A percentile compares a stretch with the other conserved stretches of the same genome.
These are phyloP conservation scores for Calonectria hawksworthii DNA, from an alignment of 2,329 filamentous ascomycete genomes.

Conservation along the genomic window DNA sequence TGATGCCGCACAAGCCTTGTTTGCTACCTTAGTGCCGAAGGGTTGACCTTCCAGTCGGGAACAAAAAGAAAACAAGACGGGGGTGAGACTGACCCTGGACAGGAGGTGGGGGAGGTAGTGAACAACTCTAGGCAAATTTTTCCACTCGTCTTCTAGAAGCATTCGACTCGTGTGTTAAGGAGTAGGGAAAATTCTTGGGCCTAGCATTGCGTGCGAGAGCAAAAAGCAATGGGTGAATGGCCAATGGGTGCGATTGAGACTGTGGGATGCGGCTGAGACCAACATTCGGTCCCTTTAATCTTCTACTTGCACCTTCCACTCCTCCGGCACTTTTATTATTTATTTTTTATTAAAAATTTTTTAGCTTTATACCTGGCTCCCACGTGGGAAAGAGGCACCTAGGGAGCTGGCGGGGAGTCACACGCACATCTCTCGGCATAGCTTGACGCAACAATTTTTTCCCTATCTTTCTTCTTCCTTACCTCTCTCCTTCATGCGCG, in stretches of 20 bases:
- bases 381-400: slow-evolving; percentile 9
- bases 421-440: background rate
- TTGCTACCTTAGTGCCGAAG: slow-evolving; percentile 1
- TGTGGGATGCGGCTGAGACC: background rate
- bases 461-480: background rate
- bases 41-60: slow-evolving; percentile 13
- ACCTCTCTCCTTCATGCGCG: background rate
- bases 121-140: background rate
- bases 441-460: background rate
- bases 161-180: background rate
- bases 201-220: background rate
- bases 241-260: background rate
- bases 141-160: slow-evolving; percentile 5
- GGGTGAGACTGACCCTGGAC: background rate
- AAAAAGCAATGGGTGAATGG: background rate
- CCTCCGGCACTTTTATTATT: background rate
- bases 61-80: slow-evolving; percentile 17
- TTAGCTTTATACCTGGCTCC: background rate
- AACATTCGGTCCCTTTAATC: background rate
- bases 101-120: background rate
- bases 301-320: background rate
- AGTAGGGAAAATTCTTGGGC: background rate
- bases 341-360: background rate
- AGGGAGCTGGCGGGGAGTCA: background rate
- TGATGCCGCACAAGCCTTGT: slow-evolving; percentile 1